Evolutionary conservation across 2,329 filamentous ascomycete species (phyloP).

Genomic region (Dactylonectria estremocensis): DNA sequence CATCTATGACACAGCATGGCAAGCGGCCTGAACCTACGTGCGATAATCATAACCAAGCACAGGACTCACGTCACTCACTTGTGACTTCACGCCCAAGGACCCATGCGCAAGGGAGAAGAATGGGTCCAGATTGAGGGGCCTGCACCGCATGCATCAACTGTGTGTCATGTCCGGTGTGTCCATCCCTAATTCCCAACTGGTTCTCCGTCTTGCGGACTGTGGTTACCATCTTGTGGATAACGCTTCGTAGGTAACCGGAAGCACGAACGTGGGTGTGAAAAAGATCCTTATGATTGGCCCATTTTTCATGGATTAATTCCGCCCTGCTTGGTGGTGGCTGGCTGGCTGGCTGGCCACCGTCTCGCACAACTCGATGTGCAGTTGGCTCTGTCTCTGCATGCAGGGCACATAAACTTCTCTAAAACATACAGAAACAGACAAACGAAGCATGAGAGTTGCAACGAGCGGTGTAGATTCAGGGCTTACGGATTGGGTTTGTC

Average conservation of each 20-base stretch:
- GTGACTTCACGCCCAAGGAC: neutral
- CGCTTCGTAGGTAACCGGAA: constrained; percentile 1
- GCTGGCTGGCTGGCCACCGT: neutral
- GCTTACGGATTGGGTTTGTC: neutral
- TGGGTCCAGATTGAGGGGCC: neutral
- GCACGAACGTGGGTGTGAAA: constrained; percentile 4
- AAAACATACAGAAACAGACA: neutral
- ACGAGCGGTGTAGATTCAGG: constrained; percentile 18
- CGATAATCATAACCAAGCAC: neutral
- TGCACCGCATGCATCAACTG: constrained; percentile 7
- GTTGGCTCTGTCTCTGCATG: constrained; percentile 12
- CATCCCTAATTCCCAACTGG: constrained; percentile 6
- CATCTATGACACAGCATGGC: constrained; percentile 24
- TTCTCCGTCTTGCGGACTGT: neutral
- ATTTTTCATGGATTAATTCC: neutral
- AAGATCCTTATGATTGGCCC: constrained; percentile 1
- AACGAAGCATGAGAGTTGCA: constrained; percentile 1
- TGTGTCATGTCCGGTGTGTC: neutral
- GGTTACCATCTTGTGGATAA: constrained; percentile 13
- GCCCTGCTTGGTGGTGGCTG: constrained; percentile 2
- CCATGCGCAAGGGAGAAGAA: neutral
- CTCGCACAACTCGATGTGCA: constrained; percentile 12
- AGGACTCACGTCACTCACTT: neutral
- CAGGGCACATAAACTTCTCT: constrained; percentile 2
- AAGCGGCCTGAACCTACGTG: constrained; percentile 13